A percentile compares a stretch with the other conserved stretches of the same genome.
Conservation (phyloP, 1,139 yeast genomes). For the Candida albicans region DNA sequence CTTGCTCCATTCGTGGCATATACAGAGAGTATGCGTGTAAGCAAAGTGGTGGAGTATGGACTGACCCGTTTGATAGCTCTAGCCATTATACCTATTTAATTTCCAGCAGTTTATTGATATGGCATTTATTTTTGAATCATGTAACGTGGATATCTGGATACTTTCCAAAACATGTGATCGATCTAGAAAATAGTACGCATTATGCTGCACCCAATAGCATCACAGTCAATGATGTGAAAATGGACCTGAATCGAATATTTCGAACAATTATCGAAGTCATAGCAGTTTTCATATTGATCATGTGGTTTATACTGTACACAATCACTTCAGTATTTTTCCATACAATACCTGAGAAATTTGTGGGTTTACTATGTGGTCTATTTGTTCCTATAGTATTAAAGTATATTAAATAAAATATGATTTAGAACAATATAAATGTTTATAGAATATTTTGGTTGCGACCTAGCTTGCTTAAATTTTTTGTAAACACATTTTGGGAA, state of each 20-base stretch:
- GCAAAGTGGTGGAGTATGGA: slow-evolving; percentile 41
- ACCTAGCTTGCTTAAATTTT: slow-evolving; percentile 9
- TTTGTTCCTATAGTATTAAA: slow-evolving; percentile 30
- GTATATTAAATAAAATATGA: slow-evolving; percentile 3
- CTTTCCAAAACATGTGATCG: slow-evolving; percentile 11
- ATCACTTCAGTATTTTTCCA: slow-evolving; percentile 66
- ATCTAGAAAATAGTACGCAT: slow-evolving; percentile 3
- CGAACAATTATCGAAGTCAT: slow-evolving; percentile 6
- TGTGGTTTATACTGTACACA: slow-evolving; percentile 48
- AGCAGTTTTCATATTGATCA: slow-evolving; percentile 14
- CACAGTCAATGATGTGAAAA: not conserved
- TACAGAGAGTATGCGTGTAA: slow-evolving; percentile 15
- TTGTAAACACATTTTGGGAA: slow-evolving; percentile 35
- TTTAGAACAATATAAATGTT: not conserved
- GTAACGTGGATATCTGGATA: slow-evolving; percentile 9
- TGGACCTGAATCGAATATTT: not conserved
- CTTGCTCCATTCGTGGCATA: slow-evolving; percentile 24
- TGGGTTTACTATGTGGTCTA: slow-evolving; percentile 52
- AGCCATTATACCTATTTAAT: slow-evolving; percentile 61
- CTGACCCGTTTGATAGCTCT: slow-evolving; percentile 60
- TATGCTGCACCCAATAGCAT: not conserved
- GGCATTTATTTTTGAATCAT: slow-evolving; percentile 30
- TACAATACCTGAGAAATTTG: slow-evolving; percentile 53
- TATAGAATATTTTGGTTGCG: too few relatives aligned
- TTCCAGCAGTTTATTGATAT: slow-evolving; percentile 46